Evolutionary conservation across 1,284 basidiomycete species (phyloP), one percentile per base, ranked within the genome.

Genomic region (Cryptococcus neoformans): DNA sequence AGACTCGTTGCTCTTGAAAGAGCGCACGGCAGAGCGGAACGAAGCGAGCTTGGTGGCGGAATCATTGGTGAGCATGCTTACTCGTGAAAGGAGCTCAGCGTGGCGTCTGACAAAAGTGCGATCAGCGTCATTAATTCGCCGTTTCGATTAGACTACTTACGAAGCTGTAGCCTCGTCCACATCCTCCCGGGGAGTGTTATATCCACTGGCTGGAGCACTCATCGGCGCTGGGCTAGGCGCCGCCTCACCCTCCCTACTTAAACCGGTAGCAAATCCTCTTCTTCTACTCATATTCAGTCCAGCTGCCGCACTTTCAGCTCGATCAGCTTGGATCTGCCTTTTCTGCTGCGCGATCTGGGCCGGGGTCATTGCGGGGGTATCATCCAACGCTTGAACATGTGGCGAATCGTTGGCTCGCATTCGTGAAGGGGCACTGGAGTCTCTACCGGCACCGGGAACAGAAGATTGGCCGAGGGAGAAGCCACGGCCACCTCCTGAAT

Each of bases 1-100:
- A 12, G 86, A 86, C 73, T 99, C 94, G 53, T 85, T 86, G 6
- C 83, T 79, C 44, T 85, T 84, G 77, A 88, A 98, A 35, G 88
- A 84, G 11, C 90, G 85, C 36, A 93, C 84, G 17, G 92, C 87
- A 14, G 88, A 83, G 62, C 87, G 87, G 65, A 94, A 87, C 0
- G 88, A 88, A 1, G 87, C 81, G 3, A 89, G 78, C 6, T 90
- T 92, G 28, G 81, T 84, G 9, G 82, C 80, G 0, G 90, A 86
- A 60, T 90, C 89, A 6, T 83, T 77, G 3, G 90, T 85, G 6
- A 91, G 75, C 3, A 82, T 79, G 41, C 84, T 81, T 21, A 97
- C 80, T 16, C 90, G 85, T 0, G 81, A 72, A 35, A 93, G 80
- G 56, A 96, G 84, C 0, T 83, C 81, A 1, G 83, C 80, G 60